Conservation (phyloP, 2,329 filamentous ascomycete species). For the Calcarisporium arbuscula region DNA sequence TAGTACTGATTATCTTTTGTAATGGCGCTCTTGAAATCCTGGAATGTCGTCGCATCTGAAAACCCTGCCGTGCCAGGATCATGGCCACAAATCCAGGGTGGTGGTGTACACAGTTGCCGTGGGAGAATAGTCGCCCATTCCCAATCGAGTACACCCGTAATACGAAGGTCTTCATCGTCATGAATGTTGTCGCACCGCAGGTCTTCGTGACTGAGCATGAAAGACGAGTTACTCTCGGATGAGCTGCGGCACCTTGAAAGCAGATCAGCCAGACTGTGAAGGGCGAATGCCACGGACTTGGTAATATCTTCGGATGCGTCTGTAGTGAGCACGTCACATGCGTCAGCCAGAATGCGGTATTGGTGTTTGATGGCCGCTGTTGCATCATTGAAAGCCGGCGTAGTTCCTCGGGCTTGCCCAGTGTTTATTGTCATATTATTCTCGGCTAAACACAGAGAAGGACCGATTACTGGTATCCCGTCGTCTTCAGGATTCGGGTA, state of each 20-base stretch:
- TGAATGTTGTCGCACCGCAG: slow-evolving; percentile 7
- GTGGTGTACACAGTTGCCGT: slow-evolving; percentile 3
- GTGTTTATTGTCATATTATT: slow-evolving; percentile 4
- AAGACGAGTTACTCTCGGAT: slow-evolving; percentile 1
- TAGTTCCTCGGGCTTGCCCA: too few relatives aligned
- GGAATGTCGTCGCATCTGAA: slow-evolving; percentile 3
- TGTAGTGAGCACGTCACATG: slow-evolving; percentile 4
- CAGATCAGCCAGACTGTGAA: slow-evolving; percentile 5
- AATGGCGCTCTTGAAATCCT: slow-evolving; percentile 1
- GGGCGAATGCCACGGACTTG: slow-evolving; percentile 8
- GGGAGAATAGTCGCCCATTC: slow-evolving; percentile 7
- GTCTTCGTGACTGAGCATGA: slow-evolving; percentile 8
- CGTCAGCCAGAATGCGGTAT: slow-evolving; percentile 4
- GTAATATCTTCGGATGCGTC: slow-evolving; percentile 3
- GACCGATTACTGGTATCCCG: slow-evolving; percentile 4
- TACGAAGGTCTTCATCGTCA: slow-evolving; percentile 6
- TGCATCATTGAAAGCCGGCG: neutral
- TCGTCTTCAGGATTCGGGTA: slow-evolving; percentile 5
- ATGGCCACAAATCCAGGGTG: slow-evolving; percentile 9
- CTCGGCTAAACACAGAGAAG: slow-evolving; percentile 6
- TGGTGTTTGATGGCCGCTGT: slow-evolving; percentile 8
- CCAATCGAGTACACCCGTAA: slow-evolving; percentile 9
- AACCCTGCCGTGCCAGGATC: slow-evolving; percentile 2
- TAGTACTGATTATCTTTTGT: slow-evolving; percentile 4
- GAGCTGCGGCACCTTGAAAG: neutral